Conservation (phyloP, 441 rosid genomes). For the Gossypium schwendimanii region DNA sequence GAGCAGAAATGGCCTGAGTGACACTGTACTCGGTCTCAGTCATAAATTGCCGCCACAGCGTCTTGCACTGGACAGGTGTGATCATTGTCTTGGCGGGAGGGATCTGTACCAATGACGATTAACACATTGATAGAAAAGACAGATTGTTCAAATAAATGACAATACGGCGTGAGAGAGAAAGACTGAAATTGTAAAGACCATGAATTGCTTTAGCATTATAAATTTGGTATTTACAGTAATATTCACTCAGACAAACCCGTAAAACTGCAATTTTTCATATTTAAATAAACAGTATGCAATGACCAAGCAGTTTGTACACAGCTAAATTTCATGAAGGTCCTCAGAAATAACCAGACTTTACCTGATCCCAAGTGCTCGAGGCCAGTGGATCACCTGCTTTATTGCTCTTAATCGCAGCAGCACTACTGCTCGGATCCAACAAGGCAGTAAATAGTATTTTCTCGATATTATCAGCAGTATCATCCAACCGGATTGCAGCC, state of each 20-base stretch:
- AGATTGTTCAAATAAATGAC: background rate
- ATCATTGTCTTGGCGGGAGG: slow-evolving; percentile 69
- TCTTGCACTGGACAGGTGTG: slow-evolving; percentile 93
- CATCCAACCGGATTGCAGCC: slow-evolving; percentile 76
- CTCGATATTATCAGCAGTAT: slow-evolving; percentile 63
- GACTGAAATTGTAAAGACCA: background rate
- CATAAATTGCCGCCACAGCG: slow-evolving; percentile 95
- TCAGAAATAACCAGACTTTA: slow-evolving; percentile 21
- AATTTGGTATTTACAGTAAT: background rate
- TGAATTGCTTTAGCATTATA: background rate
- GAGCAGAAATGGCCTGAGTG: slow-evolving; percentile 95
- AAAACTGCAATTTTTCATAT: background rate
- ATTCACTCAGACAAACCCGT: background rate
- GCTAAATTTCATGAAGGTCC: slow-evolving; percentile 3
- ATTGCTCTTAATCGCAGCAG: slow-evolving; percentile 41
- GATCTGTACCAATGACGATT: slow-evolving; percentile 37
- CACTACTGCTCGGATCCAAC: slow-evolving; percentile 34
- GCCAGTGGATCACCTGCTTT: slow-evolving; percentile 67
- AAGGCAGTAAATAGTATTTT: slow-evolving; percentile 48
- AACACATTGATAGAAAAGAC: background rate
- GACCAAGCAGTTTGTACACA: background rate
- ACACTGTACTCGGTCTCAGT: slow-evolving; percentile 85
- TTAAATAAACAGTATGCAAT: background rate
- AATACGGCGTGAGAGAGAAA: background rate
- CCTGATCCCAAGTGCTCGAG: slow-evolving; percentile 92